Percentiles rank a stretch among this genome's conserved stretches.
These are phyloP conservation scores for Coprinellus aureogranulatus DNA, from an alignment of 768 basidiomycete species.

Conservation along the genomic window DNA sequence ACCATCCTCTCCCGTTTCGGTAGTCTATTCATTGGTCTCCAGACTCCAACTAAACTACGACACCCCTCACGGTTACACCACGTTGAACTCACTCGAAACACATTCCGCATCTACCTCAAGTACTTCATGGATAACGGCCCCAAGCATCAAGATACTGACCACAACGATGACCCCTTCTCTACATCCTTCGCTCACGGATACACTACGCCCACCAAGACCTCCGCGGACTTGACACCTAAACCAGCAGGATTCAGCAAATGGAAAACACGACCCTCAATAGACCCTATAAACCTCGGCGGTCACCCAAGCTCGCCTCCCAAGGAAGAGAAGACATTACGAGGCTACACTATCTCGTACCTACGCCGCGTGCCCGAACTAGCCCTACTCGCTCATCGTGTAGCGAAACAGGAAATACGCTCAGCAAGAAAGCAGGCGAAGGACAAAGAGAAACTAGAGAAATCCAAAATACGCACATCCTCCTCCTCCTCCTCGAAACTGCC, in stretches of 20 bases:
- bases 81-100: conserved; percentile 65
- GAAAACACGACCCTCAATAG: not conserved
- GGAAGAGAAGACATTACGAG: conserved; percentile 24
- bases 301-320: not conserved
- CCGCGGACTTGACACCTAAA: conserved; percentile 3
- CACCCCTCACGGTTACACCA: conserved; percentile 71
- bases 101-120: conserved; percentile 73
- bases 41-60: conserved; percentile 52
- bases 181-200: conserved; percentile 1
- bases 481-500: conserved; percentile 1
- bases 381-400: conserved; percentile 61
- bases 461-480: not conserved
- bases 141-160: conserved; percentile 9
- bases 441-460: conserved; percentile 36
- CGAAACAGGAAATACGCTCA: conserved; percentile 45
- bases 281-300: not conserved
- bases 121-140: conserved; percentile 72
- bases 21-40: conserved; percentile 3
- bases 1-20: conserved; percentile 1
- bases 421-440: conserved; percentile 51
- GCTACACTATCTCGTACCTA: conserved; percentile 73
- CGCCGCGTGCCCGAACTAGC: conserved; percentile 74
- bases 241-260: not conserved
- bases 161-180: conserved; percentile 6
- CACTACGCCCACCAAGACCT: not conserved